Evolutionary conservation across 2,329 filamentous ascomycete species (phyloP).

Genomic region (Cladosporium sp.): DNA sequence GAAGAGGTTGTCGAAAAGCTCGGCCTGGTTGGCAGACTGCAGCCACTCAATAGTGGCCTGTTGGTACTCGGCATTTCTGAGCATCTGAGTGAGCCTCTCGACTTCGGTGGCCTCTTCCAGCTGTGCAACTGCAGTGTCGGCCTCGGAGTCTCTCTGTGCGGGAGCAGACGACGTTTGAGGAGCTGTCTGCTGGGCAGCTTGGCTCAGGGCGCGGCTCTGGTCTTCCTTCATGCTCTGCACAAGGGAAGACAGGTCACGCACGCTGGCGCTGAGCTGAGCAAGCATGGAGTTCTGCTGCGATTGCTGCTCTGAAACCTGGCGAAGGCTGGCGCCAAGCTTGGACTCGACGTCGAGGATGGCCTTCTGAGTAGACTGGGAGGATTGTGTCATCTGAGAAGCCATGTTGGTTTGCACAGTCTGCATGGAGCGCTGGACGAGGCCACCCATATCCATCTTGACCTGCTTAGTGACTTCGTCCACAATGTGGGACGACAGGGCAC

Average conservation of each 20-base stretch:
- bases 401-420: constrained; percentile 55
- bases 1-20: constrained; percentile 65
- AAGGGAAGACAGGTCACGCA: constrained; percentile 12
- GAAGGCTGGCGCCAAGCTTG: constrained; percentile 16
- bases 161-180: neutral
- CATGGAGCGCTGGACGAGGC: constrained; percentile 67
- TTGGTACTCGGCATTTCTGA: constrained; percentile 58
- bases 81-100: constrained; percentile 61
- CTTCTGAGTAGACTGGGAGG: constrained; percentile 61
- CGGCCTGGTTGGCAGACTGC: constrained; percentile 60
- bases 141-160: neutral
- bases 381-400: constrained; percentile 57
- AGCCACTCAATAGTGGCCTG: constrained; percentile 58
- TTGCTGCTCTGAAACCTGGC: constrained; percentile 14
- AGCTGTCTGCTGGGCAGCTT: neutral
- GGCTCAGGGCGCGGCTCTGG: constrained; percentile 6
- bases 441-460: constrained; percentile 23
- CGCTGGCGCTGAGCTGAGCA: constrained; percentile 17
- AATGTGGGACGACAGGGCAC: constrained; percentile 71
- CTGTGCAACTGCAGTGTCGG: neutral
- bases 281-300: constrained; percentile 16
- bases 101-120: constrained; percentile 59
- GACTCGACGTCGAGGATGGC: constrained; percentile 67
- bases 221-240: constrained; percentile 19
- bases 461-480: constrained; percentile 63